Evolutionary conservation across 2,329 filamentous ascomycete genomes (phyloP).

Genomic region (Chalaropsis thielavioides): DNA sequence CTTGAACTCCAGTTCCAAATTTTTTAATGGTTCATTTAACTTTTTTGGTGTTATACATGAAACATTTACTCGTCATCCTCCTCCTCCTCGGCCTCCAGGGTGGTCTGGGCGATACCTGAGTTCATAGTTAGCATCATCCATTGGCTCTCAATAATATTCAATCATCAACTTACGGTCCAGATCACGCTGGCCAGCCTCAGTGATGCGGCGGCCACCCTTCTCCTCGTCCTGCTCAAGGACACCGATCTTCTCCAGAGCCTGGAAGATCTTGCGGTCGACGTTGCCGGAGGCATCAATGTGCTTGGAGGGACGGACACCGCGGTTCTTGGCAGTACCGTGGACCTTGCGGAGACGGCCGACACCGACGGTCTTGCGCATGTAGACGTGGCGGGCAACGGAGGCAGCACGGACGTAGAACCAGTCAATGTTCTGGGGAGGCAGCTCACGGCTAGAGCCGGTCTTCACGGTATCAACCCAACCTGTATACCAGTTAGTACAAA

Average conservation of each 20-base stretch:
- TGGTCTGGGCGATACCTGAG: constrained; percentile 63
- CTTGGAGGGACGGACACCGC: constrained; percentile 76
- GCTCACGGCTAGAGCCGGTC: constrained; percentile 91
- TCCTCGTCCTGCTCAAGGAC: constrained; percentile 96
- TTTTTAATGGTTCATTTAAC: constrained; percentile 14
- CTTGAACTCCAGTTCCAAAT: constrained; percentile 12
- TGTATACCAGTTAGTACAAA: constrained; percentile 25
- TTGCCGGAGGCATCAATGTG: constrained; percentile 91
- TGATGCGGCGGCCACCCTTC: constrained; percentile 96
- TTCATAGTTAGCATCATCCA: constrained; percentile 12
- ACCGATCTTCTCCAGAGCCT: constrained; percentile 98
- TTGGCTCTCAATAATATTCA: too few species aligned
- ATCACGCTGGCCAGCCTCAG: constrained; percentile 96
- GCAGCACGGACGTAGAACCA: constrained; percentile 91
- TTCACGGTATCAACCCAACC: constrained; percentile 99
- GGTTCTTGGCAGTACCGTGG: constrained; percentile 95
- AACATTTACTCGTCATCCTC: constrained; percentile 50
- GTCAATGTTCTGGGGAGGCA: constrained; percentile 95
- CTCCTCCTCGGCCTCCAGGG: constrained; percentile 56
- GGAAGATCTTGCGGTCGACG: constrained; percentile 95
- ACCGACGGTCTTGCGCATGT: constrained; percentile 98
- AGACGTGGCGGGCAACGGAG: constrained; percentile 92
- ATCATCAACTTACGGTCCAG: constrained; percentile 55
- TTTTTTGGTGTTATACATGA: constrained; percentile 14
- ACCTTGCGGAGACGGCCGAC: constrained; percentile 94